Base-by-base conservation (phyloP, 2,329 filamentous ascomycete genomes). In the Aspergillus pseudoglaucus region DNA sequence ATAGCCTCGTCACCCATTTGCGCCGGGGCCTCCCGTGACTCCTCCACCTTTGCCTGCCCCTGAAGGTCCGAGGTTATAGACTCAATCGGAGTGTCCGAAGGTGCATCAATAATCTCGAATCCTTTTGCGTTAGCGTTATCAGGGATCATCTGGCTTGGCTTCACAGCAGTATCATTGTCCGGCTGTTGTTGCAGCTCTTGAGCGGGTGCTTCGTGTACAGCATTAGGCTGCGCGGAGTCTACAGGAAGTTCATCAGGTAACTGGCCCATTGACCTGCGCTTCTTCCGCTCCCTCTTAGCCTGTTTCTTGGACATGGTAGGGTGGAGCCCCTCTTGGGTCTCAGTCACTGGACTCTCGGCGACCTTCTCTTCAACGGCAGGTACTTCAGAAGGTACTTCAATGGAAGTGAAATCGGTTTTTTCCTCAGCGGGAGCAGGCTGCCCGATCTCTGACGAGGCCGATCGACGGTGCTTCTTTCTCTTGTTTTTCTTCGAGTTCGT, bases 231-330 rank as follows among this genome's bases (percentile, higher is more conserved):
- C 10, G 9, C 25, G 25, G 10, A 30, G 9, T 30, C 25, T 5
- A 12, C 25, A 30, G 25, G 25, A 30, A 10, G 9, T 10, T 30
- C 25, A 30, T 30, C 25, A 30, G 25, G 25, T 30, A 10, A 30
- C 5, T 30, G 25, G 4, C 25, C 25, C 25, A 54, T 38, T 2
- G 42, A 51, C 37, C 54, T 53, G 52, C 58, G 52, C 56, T 59
- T 59, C 59, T 66, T 59, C 10, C 25, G 25, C 55, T 61, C 65
- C 48, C 74, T 71, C 58, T 72, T 69, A 61, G 63, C 65, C 4
- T 56, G 53, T 32, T 63, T 63, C 30, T 62, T 61, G 15, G 54
- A 53, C 40, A 54, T 59, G 8, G 55, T 37, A 32, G 52, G 35
- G 35, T 15, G 12, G n/a, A 18, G 6, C 4, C n/a, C 14, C 18